Evolutionary conservation across 2,329 filamentous ascomycete species (phyloP).

Genomic region (Trichothecium sympodiale): DNA sequence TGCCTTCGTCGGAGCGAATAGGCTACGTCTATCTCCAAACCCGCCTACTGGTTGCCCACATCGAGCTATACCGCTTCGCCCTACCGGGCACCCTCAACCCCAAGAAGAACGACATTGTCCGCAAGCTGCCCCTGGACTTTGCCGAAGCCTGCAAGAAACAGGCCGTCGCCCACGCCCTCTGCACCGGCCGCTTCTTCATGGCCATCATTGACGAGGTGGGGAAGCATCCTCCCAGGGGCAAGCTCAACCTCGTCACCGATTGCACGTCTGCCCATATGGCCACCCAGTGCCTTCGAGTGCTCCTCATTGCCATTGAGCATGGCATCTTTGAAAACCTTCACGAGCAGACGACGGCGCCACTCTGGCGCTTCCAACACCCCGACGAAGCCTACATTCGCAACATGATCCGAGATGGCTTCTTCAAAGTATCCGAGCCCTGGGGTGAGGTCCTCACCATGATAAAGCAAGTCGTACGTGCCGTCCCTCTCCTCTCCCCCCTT

Average conservation of each 20-base stretch:
- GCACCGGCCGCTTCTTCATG: slow-evolving; percentile 23
- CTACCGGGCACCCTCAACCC: slow-evolving; percentile 23
- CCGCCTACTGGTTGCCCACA: slow-evolving; percentile 22
- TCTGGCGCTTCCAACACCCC: slow-evolving; percentile 19
- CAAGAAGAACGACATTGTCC: slow-evolving; percentile 18
- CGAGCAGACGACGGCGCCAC: slow-evolving; percentile 23
- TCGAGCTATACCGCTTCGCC: slow-evolving; percentile 28
- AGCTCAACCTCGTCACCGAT: slow-evolving; percentile 16
- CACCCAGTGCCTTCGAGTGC: slow-evolving; percentile 18
- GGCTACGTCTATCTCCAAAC: slow-evolving; percentile 27
- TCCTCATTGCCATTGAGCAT: slow-evolving; percentile 24
- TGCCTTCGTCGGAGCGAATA: slow-evolving; percentile 17
- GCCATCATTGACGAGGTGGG: slow-evolving; percentile 18
- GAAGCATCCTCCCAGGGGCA: slow-evolving; percentile 12
- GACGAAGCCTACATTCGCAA: slow-evolving; percentile 19
- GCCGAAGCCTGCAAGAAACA: slow-evolving; percentile 24
- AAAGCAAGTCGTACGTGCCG: slow-evolving; percentile 15
- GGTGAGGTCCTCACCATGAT: slow-evolving; percentile 15
- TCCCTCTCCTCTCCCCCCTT: neutral
- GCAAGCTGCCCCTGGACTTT: slow-evolving; percentile 23
- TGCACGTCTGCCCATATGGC: slow-evolving; percentile 19
- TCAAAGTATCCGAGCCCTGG: slow-evolving; percentile 22
- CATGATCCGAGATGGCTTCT: slow-evolving; percentile 19
- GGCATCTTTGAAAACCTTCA: slow-evolving; percentile 21
- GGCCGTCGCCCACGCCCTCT: slow-evolving; percentile 26